Conservation (phyloP, 2,329 filamentous ascomycete genomes). For the Byssoonygena ceratinophila region DNA sequence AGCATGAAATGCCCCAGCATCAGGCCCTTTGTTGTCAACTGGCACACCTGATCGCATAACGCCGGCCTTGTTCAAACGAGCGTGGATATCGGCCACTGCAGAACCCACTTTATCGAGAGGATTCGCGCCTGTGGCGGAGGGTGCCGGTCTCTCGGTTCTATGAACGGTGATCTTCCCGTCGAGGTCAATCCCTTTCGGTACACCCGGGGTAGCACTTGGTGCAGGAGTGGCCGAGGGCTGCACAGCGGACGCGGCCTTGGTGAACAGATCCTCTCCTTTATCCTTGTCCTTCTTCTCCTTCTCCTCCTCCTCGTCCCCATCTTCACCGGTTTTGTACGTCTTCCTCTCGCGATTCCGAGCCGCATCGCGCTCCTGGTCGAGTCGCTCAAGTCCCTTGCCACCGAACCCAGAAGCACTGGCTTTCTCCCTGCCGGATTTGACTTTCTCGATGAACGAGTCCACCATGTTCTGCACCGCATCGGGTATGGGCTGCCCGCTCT, state of each 20-base stretch:
- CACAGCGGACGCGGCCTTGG: constrained; percentile 54
- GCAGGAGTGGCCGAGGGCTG: constrained; percentile 48
- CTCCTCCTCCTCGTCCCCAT: constrained; percentile 63
- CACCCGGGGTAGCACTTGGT: constrained; percentile 28
- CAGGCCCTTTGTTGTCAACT: constrained; percentile 96
- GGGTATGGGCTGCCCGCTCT: constrained; percentile 76
- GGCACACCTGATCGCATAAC: constrained; percentile 85
- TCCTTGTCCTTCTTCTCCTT: constrained; percentile 58
- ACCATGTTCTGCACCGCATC: constrained; percentile 53
- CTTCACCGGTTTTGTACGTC: constrained; percentile 81
- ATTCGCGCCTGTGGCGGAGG: constrained; percentile 42
- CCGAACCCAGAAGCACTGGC: constrained; percentile 76
- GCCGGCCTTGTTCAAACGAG: constrained; percentile 76
- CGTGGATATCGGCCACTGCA: constrained; percentile 85
- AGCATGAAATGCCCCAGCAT: constrained; percentile 91
- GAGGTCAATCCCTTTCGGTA: constrained; percentile 49
- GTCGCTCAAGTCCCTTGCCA: constrained; percentile 81
- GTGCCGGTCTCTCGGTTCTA: constrained; percentile 50
- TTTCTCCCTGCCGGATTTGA: constrained; percentile 85
- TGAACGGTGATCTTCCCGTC: constrained; percentile 63
- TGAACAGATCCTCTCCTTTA: constrained; percentile 46
- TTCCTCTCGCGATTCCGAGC: constrained; percentile 78
- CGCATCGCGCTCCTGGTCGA: constrained; percentile 83
- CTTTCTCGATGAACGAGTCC: constrained; percentile 70
- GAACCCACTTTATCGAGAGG: constrained; percentile 76